Evolutionary conservation across 1,139 yeast species (phyloP).

Genomic region (Kodamaea sp.): DNA sequence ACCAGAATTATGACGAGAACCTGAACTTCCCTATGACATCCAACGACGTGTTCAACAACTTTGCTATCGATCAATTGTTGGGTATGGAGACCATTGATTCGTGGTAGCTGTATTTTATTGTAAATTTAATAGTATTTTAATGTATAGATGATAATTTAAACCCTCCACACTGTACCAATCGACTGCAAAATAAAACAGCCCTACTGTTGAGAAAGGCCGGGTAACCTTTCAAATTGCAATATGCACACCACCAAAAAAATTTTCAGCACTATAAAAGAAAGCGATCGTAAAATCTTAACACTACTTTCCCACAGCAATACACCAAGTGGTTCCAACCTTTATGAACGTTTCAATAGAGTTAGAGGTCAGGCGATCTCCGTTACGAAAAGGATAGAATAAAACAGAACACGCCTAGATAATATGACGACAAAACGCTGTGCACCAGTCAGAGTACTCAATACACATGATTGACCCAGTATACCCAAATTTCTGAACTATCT

Average conservation of each 20-base stretch:
- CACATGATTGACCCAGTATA: slow-evolving; percentile 50
- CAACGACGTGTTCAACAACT: slow-evolving; percentile 10
- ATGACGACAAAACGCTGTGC: slow-evolving; percentile 55
- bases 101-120: too few relatives aligned
- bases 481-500: slow-evolving; percentile 45
- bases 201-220: slow-evolving; percentile 3
- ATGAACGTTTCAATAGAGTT: slow-evolving; percentile 1
- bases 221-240: slow-evolving; percentile 2
- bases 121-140: too few relatives aligned
- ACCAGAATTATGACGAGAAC: slow-evolving; percentile 3
- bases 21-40: slow-evolving; percentile 8
- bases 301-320: too few relatives aligned
- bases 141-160: too few relatives aligned
- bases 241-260: neutral
- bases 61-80: slow-evolving; percentile 14
- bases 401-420: slow-evolving; percentile 8
- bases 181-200: slow-evolving; percentile 1
- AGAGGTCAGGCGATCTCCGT: slow-evolving; percentile 18
- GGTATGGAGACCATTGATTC: slow-evolving; percentile 10
- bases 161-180: too few relatives aligned
- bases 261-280: slow-evolving; percentile 9
- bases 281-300: too few relatives aligned
- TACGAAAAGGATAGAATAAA: slow-evolving; percentile 11
- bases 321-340: too few relatives aligned
- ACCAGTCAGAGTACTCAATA: slow-evolving; percentile 53